Conservation (phyloP, 352 stramenopile species). For the Pythium chondricola region DNA sequence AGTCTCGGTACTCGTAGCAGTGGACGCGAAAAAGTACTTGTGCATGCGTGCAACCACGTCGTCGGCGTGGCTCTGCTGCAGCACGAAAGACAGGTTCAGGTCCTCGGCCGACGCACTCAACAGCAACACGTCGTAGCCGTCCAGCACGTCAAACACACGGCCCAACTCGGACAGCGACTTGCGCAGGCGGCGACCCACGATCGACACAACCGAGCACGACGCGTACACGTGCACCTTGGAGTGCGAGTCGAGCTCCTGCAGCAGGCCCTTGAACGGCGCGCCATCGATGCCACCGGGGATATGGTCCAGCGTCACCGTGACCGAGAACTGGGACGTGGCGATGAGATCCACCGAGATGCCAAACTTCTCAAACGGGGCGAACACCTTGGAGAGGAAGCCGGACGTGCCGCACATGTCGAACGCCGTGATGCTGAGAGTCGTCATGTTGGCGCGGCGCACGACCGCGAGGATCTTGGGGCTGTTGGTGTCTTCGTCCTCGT, state of each 20-base stretch:
- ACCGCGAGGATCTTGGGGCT: conserved; percentile 86
- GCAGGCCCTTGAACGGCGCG: conserved; percentile 55
- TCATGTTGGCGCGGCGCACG: conserved; percentile 79
- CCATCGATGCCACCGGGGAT: conserved; percentile 75
- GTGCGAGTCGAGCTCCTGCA: conserved; percentile 60
- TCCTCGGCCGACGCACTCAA: conserved; percentile 85
- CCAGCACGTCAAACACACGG: conserved; percentile 79
- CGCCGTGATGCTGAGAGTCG: conserved; percentile 83
- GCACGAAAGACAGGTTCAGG: conserved; percentile 86
- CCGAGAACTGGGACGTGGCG: conserved; percentile 85
- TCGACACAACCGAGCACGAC: conserved; percentile 82
- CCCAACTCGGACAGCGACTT: conserved; percentile 78
- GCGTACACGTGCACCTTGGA: conserved; percentile 74
- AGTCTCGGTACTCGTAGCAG: not conserved
- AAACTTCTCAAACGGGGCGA: conserved; percentile 76
- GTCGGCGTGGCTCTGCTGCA: conserved; percentile 74
- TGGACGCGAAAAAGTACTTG: conserved; percentile 56
- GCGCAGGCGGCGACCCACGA: conserved; percentile 74
- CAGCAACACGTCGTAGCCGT: conserved; percentile 80
- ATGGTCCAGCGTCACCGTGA: conserved; percentile 84
- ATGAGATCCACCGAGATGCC: conserved; percentile 88
- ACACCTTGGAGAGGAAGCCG: conserved; percentile 84
- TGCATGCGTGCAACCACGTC: conserved; percentile 80
- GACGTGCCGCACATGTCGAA: conserved; percentile 84
- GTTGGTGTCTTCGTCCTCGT: conserved; percentile 23